These are phyloP conservation scores for Melastoma malabathricum DNA, from an alignment of 345 rosid genomes.

Conservation along the genomic window DNA sequence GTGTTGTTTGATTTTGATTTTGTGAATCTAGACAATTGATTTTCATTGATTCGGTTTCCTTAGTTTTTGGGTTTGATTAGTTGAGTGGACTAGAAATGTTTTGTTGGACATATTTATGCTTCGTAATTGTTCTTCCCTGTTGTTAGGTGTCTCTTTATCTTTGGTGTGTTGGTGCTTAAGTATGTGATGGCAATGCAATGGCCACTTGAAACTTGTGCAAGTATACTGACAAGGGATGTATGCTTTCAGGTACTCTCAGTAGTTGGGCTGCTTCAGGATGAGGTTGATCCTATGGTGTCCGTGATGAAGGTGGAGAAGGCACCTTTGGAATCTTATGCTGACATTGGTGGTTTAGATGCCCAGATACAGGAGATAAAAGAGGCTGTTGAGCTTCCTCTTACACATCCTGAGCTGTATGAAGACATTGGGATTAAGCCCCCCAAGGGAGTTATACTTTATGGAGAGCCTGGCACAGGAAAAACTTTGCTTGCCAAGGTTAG, in stretches of 20 bases:
- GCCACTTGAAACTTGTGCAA: not conserved
- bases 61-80: no score
- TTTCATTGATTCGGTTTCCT: no score
- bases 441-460: constrained; percentile 95
- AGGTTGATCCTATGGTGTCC: constrained; percentile 98
- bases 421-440: constrained; percentile 99
- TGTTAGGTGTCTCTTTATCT: no score
- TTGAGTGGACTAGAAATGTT: no score
- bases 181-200: no score
- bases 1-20: not conserved
- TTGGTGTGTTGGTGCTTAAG: no score
- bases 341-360: constrained; percentile 96
- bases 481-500: constrained; percentile 91
- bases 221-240: not conserved
- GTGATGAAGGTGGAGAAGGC: constrained; percentile 99
- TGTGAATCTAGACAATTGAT: no score
- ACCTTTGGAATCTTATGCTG: constrained; percentile 95
- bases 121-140: no score
- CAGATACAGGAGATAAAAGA: constrained; percentile 99
- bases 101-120: no score
- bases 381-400: constrained; percentile 96
- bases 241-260: constrained; percentile 67
- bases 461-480: constrained; percentile 99
- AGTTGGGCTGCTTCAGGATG: constrained; percentile 95
- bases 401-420: constrained; percentile 97